A percentile compares a stretch with the other conserved stretches of the same genome.
Evolutionary conservation across 2,329 filamentous ascomycete genomes (phyloP).

Genomic region (Phoma sp.): DNA sequence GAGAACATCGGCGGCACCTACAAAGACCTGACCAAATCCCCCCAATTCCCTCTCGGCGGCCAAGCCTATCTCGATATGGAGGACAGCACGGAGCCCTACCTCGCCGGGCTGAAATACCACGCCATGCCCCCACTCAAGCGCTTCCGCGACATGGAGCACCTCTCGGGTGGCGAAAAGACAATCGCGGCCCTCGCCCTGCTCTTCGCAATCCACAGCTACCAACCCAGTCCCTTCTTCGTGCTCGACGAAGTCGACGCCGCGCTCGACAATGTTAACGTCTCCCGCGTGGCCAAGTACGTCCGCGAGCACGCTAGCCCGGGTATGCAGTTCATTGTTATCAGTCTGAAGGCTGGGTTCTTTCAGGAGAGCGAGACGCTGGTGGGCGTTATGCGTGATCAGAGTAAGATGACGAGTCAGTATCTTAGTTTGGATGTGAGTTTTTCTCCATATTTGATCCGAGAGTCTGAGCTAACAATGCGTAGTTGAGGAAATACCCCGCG

Average conservation of each 20-base stretch:
- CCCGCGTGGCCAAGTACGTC: conserved; percentile 96
- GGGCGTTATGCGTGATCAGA: conserved; percentile 93
- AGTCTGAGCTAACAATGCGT: too few species aligned
- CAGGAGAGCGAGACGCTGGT: conserved; percentile 96
- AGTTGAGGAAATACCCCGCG: too few species aligned
- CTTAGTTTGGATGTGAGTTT: conserved; percentile 90
- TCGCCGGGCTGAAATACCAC: conserved; percentile 96
- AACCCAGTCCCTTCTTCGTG: conserved; percentile 96
- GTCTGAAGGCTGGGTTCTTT: conserved; percentile 92
- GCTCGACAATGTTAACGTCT: conserved; percentile 96
- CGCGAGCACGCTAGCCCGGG: conserved; percentile 91
- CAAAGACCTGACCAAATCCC: conserved; percentile 88
- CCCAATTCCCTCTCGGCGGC: conserved; percentile 92
- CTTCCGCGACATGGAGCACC: conserved; percentile 98
- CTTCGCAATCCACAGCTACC: conserved; percentile 96
- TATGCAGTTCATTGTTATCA: conserved; percentile 99
- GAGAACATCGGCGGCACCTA: conserved; percentile 95
- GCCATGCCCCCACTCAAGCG: conserved; percentile 98
- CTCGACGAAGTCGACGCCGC: conserved; percentile 98
- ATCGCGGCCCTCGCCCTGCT: conserved; percentile 96
- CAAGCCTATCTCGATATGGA: conserved; percentile 89
- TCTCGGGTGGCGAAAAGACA: conserved; percentile 97
- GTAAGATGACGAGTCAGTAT: conserved; percentile 87
- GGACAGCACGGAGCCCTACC: conserved; percentile 94
- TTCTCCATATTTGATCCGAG: not conserved